Conservation (phyloP, 2,329 filamentous ascomycete genomes). For the Orbilia javanica region DNA sequence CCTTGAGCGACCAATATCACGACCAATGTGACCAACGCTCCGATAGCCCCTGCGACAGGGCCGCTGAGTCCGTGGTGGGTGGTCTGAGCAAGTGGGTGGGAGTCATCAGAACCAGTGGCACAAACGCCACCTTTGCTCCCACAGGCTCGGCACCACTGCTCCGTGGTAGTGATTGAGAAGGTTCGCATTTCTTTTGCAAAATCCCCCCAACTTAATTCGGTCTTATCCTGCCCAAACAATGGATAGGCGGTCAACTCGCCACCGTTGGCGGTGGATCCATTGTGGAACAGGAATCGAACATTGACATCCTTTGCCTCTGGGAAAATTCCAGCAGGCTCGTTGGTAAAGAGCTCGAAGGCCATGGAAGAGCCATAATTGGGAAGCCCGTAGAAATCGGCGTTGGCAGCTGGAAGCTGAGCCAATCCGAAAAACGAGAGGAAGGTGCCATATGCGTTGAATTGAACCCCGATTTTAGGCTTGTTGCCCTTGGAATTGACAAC, state of each 20-base stretch:
- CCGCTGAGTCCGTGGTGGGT: conserved; percentile 35
- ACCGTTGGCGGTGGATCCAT: conserved; percentile 65
- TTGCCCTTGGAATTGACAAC: conserved; percentile 36
- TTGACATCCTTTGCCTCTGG: conserved; percentile 65
- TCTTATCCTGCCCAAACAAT: conserved; percentile 67
- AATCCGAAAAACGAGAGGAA: conserved; percentile 72
- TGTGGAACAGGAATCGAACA: conserved; percentile 72
- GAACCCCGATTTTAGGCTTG: conserved; percentile 65
- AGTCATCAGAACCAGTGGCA: conserved; percentile 7
- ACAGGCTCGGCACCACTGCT: conserved; percentile 50
- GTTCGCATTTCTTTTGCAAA: conserved; percentile 59
- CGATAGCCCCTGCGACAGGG: conserved; percentile 40
- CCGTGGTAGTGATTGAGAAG: conserved; percentile 32
- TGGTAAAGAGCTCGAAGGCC: conserved; percentile 79
- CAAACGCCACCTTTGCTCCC: conserved; percentile 37
- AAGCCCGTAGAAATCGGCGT: conserved; percentile 77
- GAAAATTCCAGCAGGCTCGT: conserved; percentile 62
- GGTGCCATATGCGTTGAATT: conserved; percentile 69
- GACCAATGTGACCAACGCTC: conserved; percentile 41
- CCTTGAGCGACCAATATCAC: conserved; percentile 40
- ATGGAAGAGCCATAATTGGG: conserved; percentile 86
- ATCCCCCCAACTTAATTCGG: conserved; percentile 54
- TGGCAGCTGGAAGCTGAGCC: conserved; percentile 68
- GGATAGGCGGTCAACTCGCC: conserved; percentile 68
- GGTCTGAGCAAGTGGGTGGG: conserved; percentile 3